Base-by-base conservation (phyloP, 2,329 filamentous ascomycete species). In the Lecanoromycetidae sp. region DNA sequence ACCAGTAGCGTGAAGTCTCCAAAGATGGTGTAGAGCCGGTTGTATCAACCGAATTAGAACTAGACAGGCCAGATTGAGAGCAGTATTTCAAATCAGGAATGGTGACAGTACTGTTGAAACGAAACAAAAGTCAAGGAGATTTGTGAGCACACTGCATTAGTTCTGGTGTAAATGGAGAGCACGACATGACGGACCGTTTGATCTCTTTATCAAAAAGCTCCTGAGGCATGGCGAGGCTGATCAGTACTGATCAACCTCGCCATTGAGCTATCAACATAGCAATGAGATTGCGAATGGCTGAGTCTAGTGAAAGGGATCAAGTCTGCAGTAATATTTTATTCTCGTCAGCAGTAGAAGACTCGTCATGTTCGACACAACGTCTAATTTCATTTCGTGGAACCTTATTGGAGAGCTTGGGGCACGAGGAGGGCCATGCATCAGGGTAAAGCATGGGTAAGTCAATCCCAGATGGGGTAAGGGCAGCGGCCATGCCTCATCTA, bases 71-170 rank as follows among this genome's bases (percentile, higher is more conserved):
- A 27, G 35, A 23, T 17, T 33, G 20, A 40, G n/a, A n/a, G n/a
- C n/a, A n/a, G n/a, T n/a, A n/a, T n/a, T n/a, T 40, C 15, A 22
- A 41, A 27, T 15, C 6, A 20, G 37, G 23, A 20, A n/a, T 4
- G 29, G 19, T 2, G 7, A 27, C 5, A 10, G 3, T 29, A 3
- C 12, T 17, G 9, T 22, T 39, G 44, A 33, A 33, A 47, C 32
- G 22, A 39, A 41, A 13, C 1, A 29, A 33, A 32, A 26, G 20
- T 33, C 13, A 32, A 34, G n/a, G 17, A 33, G 5, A 39, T 39
- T 37, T 40, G 27, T 48, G 37, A 51, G 34, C 26, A 43, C 27
- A 36, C 9, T 45, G 34, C 45, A 41, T 48, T 34, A 37, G 40
- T 19, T 44, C 15, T 39, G 29, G 22, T 22, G 41, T 23, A 25